These are phyloP conservation scores for Ustanciosporium gigantosporum DNA, from an alignment of 1,284 basidiomycete genomes.

Conservation along the genomic window DNA sequence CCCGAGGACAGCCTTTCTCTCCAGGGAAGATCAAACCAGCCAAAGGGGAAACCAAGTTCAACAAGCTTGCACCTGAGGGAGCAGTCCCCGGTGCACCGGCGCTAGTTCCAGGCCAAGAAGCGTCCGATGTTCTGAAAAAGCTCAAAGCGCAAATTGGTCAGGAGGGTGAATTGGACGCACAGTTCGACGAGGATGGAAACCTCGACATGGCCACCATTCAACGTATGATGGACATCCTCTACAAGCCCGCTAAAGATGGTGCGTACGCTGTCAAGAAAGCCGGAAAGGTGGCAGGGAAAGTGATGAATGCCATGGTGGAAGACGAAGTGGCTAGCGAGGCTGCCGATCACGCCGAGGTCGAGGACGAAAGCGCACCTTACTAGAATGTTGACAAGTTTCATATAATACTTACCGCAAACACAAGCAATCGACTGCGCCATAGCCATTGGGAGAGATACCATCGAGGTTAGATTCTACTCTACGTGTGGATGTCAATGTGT, in stretches of 20 bases:
- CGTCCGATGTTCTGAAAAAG: slow-evolving; percentile 15
- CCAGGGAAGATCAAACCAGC: slow-evolving; percentile 1
- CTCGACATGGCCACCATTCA: slow-evolving; percentile 50
- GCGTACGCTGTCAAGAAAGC: slow-evolving; percentile 8
- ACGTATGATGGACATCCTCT: slow-evolving; percentile 49
- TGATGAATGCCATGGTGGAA: slow-evolving; percentile 19
- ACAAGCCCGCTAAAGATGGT: slow-evolving; percentile 31
- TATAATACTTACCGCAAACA: no score
- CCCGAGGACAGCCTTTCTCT: not conserved
- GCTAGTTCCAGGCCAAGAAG: slow-evolving; percentile 29
- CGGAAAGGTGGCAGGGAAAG: slow-evolving; percentile 8
- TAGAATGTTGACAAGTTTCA: no score
- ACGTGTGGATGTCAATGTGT: slow-evolving; percentile 32
- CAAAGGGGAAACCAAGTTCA: slow-evolving; percentile 19
- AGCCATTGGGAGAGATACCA: slow-evolving; percentile 18
- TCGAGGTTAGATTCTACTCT: slow-evolving; percentile 3
- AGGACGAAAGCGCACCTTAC: slow-evolving; percentile 21
- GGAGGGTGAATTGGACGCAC: slow-evolving; percentile 33
- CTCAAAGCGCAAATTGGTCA: slow-evolving; percentile 13
- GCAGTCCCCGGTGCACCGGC: slow-evolving; percentile 17
- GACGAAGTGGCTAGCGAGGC: slow-evolving; percentile 25
- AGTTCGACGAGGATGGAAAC: slow-evolving; percentile 50
- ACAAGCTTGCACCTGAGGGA: slow-evolving; percentile 30
- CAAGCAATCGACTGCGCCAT: no score
- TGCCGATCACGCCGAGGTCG: slow-evolving; percentile 31